A percentile compares a stretch with the other conserved stretches of the same genome.
These are phyloP conservation scores for Trichosanthes truncata DNA, from an alignment of 306 rosid genomes.

Conservation along the genomic window DNA sequence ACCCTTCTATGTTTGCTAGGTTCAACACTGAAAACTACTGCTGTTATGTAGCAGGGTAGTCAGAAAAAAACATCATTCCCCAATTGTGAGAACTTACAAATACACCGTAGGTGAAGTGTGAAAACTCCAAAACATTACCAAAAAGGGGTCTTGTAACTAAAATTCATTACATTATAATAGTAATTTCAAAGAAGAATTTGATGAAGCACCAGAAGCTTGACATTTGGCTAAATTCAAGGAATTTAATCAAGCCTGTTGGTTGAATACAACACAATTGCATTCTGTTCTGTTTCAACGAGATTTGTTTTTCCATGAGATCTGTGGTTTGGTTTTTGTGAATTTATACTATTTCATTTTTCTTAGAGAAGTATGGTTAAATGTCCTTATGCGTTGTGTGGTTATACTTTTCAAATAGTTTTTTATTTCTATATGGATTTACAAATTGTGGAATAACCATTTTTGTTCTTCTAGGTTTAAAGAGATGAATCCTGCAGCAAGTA, in stretches of 20 bases:
- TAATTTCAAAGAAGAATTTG: neutral
- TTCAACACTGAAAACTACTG: neutral
- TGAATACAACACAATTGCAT: neutral
- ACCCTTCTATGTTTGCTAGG: neutral
- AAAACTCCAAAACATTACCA: neutral
- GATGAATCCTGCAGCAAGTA: constrained; percentile 68
- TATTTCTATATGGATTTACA: neutral
- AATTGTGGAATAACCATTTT: neutral
- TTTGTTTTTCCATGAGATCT: neutral
- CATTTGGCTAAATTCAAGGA: neutral
- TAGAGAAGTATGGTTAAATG: neutral
- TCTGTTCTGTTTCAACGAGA: neutral
- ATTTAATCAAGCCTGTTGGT: neutral
- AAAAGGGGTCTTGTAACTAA: neutral
- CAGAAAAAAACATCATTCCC: neutral
- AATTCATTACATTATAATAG: neutral
- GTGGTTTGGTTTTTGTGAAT: neutral
- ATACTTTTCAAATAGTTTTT: neutral
- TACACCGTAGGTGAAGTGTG: neutral
- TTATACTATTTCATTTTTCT: neutral
- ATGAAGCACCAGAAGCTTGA: neutral
- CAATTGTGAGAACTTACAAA: neutral
- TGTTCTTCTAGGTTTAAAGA: constrained; percentile 46
- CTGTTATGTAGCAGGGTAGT: neutral
- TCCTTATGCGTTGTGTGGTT: neutral